Conservation (phyloP, 1,139 yeast species). For the Yamadazyma membranifaciens region DNA sequence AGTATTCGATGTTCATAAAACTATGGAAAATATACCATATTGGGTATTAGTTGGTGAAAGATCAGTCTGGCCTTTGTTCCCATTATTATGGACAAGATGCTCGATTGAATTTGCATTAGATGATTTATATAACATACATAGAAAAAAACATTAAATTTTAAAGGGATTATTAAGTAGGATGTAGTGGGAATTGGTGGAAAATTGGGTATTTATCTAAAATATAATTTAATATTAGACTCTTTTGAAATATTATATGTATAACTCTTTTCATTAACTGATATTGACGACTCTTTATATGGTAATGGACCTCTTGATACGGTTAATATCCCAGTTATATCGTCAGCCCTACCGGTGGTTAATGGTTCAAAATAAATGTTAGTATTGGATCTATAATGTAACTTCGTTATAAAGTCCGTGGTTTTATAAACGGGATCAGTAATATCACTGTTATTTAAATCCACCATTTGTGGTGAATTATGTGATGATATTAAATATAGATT, state of each 20-base stretch:
- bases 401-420: constrained; percentile 45
- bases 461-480: constrained; percentile 39
- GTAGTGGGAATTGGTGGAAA: neutral
- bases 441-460: constrained; percentile 29
- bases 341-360: constrained; percentile 76
- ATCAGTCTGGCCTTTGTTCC: constrained; percentile 90
- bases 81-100: constrained; percentile 84
- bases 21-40: constrained; percentile 72
- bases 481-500: constrained; percentile 34
- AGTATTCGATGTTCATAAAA: constrained; percentile 71
- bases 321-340: constrained; percentile 75
- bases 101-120: constrained; percentile 88
- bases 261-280: constrained; percentile 49
- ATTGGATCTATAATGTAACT: constrained; percentile 49
- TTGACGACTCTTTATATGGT: constrained; percentile 20
- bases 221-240: constrained; percentile 49
- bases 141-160: constrained; percentile 23
- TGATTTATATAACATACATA: constrained; percentile 59
- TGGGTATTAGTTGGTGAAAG: constrained; percentile 92
- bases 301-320: constrained; percentile 54
- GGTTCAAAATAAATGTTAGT: constrained; percentile 59
- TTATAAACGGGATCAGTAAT: constrained; percentile 34
- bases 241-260: constrained; percentile 61
- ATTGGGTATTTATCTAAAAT: constrained; percentile 30
- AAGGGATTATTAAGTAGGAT: neutral